Conservation (phyloP, 176 grass and related monocot genomes). For the Aegilops speltoides region DNA sequence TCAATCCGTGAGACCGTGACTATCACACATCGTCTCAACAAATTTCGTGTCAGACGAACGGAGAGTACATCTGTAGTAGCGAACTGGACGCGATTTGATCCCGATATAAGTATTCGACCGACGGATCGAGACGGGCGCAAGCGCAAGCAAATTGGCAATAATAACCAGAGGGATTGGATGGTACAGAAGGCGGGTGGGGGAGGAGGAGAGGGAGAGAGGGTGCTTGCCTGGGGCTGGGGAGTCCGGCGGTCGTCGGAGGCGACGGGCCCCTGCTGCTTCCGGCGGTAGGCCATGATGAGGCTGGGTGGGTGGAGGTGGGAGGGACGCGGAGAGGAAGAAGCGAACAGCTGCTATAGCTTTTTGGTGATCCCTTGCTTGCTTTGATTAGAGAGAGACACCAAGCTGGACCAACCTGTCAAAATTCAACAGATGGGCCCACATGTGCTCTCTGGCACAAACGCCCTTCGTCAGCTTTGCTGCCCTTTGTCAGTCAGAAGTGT, state of each 20-base stretch:
- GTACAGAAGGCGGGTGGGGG: not conserved
- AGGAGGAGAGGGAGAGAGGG: not conserved
- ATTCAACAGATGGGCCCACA: not conserved
- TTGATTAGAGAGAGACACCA: not conserved
- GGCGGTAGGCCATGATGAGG: conserved; percentile 53
- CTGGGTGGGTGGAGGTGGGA: not conserved
- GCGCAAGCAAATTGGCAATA: not conserved
- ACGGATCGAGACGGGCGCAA: not conserved
- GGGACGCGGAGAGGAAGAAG: not conserved
- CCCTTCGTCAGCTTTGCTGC: not conserved
- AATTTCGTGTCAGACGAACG: not conserved
- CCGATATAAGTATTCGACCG: not conserved
- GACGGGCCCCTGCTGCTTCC: conserved; percentile 46
- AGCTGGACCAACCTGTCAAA: conserved; percentile 2
- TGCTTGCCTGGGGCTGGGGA: conserved; percentile 35
- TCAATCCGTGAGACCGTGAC: not conserved
- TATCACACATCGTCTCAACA: not conserved
- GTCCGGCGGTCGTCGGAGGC: conserved; percentile 19
- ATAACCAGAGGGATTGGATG: not conserved
- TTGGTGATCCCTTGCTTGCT: conserved; percentile 22
- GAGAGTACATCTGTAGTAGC: not conserved
- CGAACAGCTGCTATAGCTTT: not conserved
- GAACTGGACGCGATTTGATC: not conserved
- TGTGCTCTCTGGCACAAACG: not conserved
- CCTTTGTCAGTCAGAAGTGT: no score